Evolutionary conservation across 2,329 filamentous ascomycete genomes (phyloP).

Genomic region (Claviceps arundinis): DNA sequence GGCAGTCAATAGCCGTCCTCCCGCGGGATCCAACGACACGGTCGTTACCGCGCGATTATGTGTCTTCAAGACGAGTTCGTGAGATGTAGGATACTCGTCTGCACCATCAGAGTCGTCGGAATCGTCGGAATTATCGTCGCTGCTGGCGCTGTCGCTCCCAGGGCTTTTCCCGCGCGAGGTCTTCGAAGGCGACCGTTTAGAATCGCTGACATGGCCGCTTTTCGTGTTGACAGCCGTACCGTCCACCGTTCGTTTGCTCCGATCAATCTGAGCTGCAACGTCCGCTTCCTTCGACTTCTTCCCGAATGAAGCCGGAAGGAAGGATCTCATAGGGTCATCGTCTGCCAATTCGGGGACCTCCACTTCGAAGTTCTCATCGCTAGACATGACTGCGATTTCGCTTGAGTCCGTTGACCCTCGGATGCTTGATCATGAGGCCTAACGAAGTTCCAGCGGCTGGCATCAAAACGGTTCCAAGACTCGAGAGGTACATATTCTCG

Average conservation of each 20-base stretch:
- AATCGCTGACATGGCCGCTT: slow-evolving; percentile 2
- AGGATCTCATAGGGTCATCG: slow-evolving; percentile 61
- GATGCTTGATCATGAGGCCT: background rate
- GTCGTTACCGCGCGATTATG: slow-evolving; percentile 81
- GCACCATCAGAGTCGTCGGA: slow-evolving; percentile 54
- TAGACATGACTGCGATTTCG: slow-evolving; percentile 32
- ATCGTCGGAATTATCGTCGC: slow-evolving; percentile 14
- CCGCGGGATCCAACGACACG: slow-evolving; percentile 71
- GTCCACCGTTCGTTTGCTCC: slow-evolving; percentile 47
- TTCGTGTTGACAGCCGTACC: background rate
- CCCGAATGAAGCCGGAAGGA: slow-evolving; percentile 73
- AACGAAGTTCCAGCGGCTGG: background rate
- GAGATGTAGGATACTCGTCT: slow-evolving; percentile 83
- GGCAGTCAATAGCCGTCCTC: slow-evolving; percentile 74
- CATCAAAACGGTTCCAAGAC: background rate
- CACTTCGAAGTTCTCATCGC: slow-evolving; percentile 46
- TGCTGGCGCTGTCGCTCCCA: slow-evolving; percentile 14
- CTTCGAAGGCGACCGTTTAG: slow-evolving; percentile 7
- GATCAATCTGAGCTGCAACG: slow-evolving; percentile 67
- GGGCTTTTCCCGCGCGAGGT: slow-evolving; percentile 5
- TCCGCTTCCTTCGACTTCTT: slow-evolving; percentile 65
- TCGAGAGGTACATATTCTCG: background rate
- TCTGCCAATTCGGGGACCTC: slow-evolving; percentile 39
- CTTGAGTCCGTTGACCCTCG: background rate
- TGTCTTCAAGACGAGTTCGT: slow-evolving; percentile 85